Conservation (phyloP, 768 basidiomycete species). For the Lactifluus rugatus region DNA sequence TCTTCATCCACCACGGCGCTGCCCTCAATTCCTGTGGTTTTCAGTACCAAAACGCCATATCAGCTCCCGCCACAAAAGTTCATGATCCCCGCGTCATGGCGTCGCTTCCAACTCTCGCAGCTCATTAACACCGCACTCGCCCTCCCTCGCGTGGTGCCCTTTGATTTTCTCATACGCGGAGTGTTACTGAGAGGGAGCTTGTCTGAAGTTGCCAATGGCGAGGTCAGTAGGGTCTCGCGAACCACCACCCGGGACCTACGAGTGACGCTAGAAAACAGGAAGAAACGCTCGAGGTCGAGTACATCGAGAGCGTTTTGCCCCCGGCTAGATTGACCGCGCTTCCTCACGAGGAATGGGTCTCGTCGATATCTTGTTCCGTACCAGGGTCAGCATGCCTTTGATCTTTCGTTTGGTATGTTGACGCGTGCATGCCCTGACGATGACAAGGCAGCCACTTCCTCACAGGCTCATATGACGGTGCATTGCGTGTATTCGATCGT, state of each 20-base stretch:
- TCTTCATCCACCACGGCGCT: background rate
- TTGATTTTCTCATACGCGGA: constrained; percentile 87
- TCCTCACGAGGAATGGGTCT: constrained; percentile 93
- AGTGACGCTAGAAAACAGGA: constrained; percentile 38
- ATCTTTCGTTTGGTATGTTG: background rate
- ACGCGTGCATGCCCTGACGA: constrained; percentile 5
- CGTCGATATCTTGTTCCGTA: constrained; percentile 56
- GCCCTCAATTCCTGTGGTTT: constrained; percentile 49
- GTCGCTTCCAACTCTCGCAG: constrained; percentile 92
- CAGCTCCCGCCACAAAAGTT: constrained; percentile 80
- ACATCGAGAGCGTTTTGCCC: constrained; percentile 19
- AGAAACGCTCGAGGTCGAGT: constrained; percentile 44
- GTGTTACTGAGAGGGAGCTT: constrained; percentile 65
- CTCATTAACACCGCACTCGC: constrained; percentile 90
- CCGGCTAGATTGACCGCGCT: constrained; percentile 45
- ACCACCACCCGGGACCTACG: background rate
- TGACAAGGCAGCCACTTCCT: constrained; percentile 46
- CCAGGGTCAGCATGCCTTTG: constrained; percentile 35
- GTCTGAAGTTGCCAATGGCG: constrained; percentile 68
- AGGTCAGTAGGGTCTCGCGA: constrained; percentile 35
- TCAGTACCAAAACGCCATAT: constrained; percentile 65
- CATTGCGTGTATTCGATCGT: constrained; percentile 63
- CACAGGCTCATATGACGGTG: constrained; percentile 75
- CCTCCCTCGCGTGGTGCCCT: constrained; percentile 66
- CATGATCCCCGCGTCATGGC: constrained; percentile 85